Evolutionary conservation across 2,329 filamentous ascomycete genomes (phyloP), one percentile per base, ranked within the genome.

Genomic region (Phialophora macrospora): DNA sequence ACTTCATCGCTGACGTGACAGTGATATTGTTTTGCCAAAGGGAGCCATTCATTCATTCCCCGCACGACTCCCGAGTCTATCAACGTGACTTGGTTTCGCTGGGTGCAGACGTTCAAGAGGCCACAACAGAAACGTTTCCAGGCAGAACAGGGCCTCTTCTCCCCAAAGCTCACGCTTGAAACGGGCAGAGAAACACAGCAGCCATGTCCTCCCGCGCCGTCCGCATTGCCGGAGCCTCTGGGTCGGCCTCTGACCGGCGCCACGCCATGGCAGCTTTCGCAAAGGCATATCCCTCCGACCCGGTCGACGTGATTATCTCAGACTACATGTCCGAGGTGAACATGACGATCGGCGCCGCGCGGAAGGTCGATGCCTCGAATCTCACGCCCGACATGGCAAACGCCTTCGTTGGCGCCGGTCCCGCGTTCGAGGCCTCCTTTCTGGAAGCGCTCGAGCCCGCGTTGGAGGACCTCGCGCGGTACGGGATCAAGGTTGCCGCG

Each of bases 261-360:
- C 78, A 81, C 77, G 80, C 78, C 26, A 78, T 81, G 55, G 73
- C 77, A 28, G 75, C 77, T 32, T 79, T 82, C 66, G 80, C 80
- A 20, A 75, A 70, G 24, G 76, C 80, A 61, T 70, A 78, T 55
- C 73, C 76, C 6, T 75, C 76, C 14, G 82, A 84, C 30, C 78
- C 80, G 3, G 75, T 81, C 32, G 80, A 82, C 72, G 78, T 81
- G 4, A 80, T 82, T 54, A 80, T 81, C 58, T 77, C 78, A 4
- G 80, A 82, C 68, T 81, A 80, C 72, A 81, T 82, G 77, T 79
- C 78, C 63, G 80, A 82, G 65, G 79, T 81, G 68, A 87, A 85
- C 72, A 84, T 87, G 77, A 81, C 83, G 24, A 75, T 74, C 9
- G 63, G 77, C 67, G 74, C 76, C 65, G 71, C 77, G 68, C 66